A percentile compares a stretch with the other conserved stretches of the same genome.
phyloP scores from a whole-genome alignment of 805 yeast genomes.

The Pichia nanzhaoensis region DNA sequence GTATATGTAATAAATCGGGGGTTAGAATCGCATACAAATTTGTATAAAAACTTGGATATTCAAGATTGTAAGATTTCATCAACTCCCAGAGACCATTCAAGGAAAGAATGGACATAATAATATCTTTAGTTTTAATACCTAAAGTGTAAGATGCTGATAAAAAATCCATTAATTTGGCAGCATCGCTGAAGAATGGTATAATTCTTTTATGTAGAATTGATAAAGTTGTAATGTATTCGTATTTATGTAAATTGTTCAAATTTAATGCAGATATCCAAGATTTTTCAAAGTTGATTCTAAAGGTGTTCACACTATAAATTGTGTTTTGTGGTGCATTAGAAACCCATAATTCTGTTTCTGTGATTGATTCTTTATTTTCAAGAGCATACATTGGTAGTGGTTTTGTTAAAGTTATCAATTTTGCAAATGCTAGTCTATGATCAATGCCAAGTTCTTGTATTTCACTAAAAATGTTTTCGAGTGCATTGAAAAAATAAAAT shows the following conservation, averaged over 20 bases:
- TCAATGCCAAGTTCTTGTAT: constrained; percentile 18
- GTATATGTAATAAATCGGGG: constrained; percentile 65
- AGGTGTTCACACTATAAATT: constrained; percentile 31
- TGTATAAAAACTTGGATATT: constrained; percentile 82
- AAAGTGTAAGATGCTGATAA: constrained; percentile 74
- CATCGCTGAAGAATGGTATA: constrained; percentile 72
- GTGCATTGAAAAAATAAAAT: constrained; percentile 57
- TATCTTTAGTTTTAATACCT: constrained; percentile 29
- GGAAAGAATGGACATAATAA: constrained; percentile 50
- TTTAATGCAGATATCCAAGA: constrained; percentile 56
- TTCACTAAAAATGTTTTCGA: constrained; percentile 21
- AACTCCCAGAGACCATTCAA: constrained; percentile 82
- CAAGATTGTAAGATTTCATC: constrained; percentile 76
- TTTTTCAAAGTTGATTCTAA: constrained; percentile 61
- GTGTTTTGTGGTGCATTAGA: constrained; percentile 40
- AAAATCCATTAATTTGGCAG: constrained; percentile 87
- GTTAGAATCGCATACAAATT: constrained; percentile 79
- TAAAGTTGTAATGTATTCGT: constrained; percentile 65
- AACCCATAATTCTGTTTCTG: constrained; percentile 23
- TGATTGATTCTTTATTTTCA: constrained; percentile 30
- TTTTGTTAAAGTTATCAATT: constrained; percentile 35
- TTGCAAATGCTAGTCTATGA: constrained; percentile 30
- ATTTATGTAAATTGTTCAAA: constrained; percentile 29
- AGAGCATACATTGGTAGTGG: constrained; percentile 26
- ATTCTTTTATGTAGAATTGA: constrained; percentile 74